Evolutionary conservation across 352 stramenopile species (phyloP), one percentile per base, ranked within the genome.

Genomic region (Peronospora farinosa): DNA sequence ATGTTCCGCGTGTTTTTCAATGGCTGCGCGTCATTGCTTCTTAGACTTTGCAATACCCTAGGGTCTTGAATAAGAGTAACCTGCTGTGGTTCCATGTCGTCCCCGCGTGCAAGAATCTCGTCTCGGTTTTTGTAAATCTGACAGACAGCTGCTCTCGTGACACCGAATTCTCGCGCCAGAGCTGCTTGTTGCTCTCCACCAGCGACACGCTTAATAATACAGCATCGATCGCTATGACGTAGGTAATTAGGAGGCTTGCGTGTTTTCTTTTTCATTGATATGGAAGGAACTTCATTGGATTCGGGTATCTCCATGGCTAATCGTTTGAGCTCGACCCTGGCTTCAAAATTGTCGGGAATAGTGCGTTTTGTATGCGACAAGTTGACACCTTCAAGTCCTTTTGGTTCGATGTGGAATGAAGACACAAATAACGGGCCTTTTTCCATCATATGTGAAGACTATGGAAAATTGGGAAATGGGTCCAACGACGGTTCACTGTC

Each of bases 71-170:
- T 7, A 37, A 37, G 13, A 37, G 31, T 4, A 1, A 37, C 12
- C 11, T 37, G 31, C 11, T 37, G 31, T 37, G 31, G 17, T 15
- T 42, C 33, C 33, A 21, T 39, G 13, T 39, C 33, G n/a, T 39
- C 33, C 7, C n/a, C 33, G 1, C 33, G 33, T 21, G 33, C 13
- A 11, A 44, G 13, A 21, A 44, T 44, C 19, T 32, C 39, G 7
- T 25, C 13, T 23, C 40, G 40, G 15, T 47, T 36, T 12, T 47
- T 44, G 19, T 44, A 32, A 0, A 31, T 44, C 5, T 44, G 39
- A 13, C 39, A 44, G 8, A 44, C 23, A 2, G 39, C 39, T 44
- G 39, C 39, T 32, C 39, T 31, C 17, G 39, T 44, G 39, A 44
- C 39, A 31, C 39, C 39, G n/a, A 44, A 44, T 11, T 44, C 39